Evolutionary conservation across 345 rosid species (phyloP), one percentile per base, ranked within the genome.

Genomic region (Brassica juncea): DNA sequence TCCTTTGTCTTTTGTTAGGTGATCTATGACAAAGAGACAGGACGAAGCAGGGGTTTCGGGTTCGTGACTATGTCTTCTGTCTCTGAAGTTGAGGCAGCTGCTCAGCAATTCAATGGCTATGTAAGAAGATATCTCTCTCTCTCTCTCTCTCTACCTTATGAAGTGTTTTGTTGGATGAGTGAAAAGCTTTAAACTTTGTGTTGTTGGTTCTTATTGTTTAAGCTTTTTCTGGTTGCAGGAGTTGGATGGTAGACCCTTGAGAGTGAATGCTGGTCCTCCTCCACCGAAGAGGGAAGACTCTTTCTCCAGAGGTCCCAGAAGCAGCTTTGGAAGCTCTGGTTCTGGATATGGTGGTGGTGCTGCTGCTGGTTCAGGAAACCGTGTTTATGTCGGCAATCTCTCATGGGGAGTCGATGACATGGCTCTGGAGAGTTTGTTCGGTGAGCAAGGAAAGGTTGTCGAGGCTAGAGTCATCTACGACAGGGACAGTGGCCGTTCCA

Each of bases 31-130:
- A 95, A 91, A 86, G 82, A 84, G 37, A 91, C 98, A 55, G 98
- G 99, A 42, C 82, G 99, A 83, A 95, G 98, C 88, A 87, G 99
- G 69, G 99, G 99, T 57, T 95, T 95, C 70, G 99, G 91, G 42
- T 95, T 95, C 68, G 99, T 95, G 81, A 95, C 98, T 64, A 95
- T 93, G 99, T 88, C 96, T 0, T 70, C 87, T 4, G 49, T 11
- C 6, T 84, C 90, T 81, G 97, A 93, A 84, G 98, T 83, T 83
- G 87, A 90, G 81, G 88, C 90, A n/a, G 98, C 97, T 68, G 89
- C 83, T 64, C 87, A 87, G 78, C 97, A 90, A 73, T 88, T 95
- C 82, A 91, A 93, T 89, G 97, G 94, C 81, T 95, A 90, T 85
- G 98, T 95, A 83, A 83, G 96, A n/a, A 30, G 9, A 35, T 64